A percentile compares a stretch with the other conserved stretches of the same genome.
Conservation (phyloP, 768 basidiomycete genomes). For the Leccinum variicolor region DNA sequence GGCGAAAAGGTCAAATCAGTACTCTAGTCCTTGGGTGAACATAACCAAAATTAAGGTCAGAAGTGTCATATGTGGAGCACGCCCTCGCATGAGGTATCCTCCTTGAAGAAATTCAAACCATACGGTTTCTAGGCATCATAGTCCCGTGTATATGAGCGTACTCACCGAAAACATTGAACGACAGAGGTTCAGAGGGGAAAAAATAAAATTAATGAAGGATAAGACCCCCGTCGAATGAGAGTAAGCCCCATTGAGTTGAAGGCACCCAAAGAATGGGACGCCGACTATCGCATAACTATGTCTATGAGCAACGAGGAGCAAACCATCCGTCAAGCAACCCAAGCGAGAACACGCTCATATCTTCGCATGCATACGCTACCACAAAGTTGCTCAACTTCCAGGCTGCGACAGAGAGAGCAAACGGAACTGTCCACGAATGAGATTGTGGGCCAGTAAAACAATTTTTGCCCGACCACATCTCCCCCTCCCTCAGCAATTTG, state of each 20-base stretch:
- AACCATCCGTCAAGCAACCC: constrained; percentile 36
- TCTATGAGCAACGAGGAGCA: constrained; percentile 75
- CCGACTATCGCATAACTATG: constrained; percentile 84
- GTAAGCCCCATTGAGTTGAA: constrained; percentile 93
- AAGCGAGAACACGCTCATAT: constrained; percentile 66
- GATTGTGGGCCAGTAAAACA: constrained; percentile 34
- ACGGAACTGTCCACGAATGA: constrained; percentile 33
- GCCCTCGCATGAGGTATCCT: constrained; percentile 63
- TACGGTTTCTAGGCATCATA: constrained; percentile 55
- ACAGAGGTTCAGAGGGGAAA: constrained; percentile 53
- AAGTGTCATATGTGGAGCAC: constrained; percentile 76
- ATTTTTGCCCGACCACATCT: constrained; percentile 47
- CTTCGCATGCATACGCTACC: constrained; percentile 58
- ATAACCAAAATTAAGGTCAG: constrained; percentile 14
- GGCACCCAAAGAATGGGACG: constrained; percentile 32
- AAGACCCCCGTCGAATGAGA: constrained; percentile 59
- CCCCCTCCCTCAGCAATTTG: constrained; percentile 63
- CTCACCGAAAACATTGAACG: constrained; percentile 40
- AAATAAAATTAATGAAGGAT: constrained; percentile 34
- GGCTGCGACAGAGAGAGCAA: constrained; percentile 57
- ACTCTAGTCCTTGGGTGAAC: not conserved
- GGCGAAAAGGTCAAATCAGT: constrained; percentile 7
- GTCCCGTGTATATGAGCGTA: constrained; percentile 17
- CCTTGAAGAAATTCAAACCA: constrained; percentile 90
- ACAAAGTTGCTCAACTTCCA: constrained; percentile 34